Percentiles rank a stretch among this genome's conserved stretches.
phyloP scores from a whole-genome alignment of 148 eudicot species.

The Arbutus unedo region DNA sequence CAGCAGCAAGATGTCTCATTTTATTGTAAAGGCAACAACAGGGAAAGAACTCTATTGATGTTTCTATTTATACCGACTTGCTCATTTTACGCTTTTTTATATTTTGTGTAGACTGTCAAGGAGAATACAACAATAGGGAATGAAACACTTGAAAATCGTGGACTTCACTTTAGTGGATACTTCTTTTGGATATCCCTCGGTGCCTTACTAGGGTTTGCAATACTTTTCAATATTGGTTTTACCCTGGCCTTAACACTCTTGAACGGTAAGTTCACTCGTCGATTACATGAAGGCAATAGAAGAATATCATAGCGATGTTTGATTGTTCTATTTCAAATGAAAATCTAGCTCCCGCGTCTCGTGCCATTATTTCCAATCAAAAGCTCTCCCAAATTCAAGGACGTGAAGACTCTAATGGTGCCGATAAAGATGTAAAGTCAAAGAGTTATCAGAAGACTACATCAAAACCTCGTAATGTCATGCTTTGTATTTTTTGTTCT shows the following conservation, averaged over 20 bases:
- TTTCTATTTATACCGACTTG: too few species aligned
- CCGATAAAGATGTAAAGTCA: neutral
- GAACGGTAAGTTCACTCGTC: constrained; percentile 43
- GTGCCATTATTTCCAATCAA: constrained; percentile 61
- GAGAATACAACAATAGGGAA: constrained; percentile 56
- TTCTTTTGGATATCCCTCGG: constrained; percentile 62
- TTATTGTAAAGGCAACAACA: neutral
- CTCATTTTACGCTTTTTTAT: neutral
- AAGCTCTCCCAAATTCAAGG: constrained; percentile 43
- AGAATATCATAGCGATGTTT: neutral
- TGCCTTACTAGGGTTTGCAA: constrained; percentile 52
- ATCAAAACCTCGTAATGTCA: constrained; percentile 34
- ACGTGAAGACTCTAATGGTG: constrained; percentile 14
- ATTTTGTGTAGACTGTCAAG: constrained; percentile 33
- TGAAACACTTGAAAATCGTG: constrained; percentile 54
- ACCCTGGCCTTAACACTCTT: constrained; percentile 59
- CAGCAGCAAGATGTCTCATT: neutral
- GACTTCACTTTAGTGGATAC: constrained; percentile 46
- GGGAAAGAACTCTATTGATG: neutral
- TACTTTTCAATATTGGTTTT: constrained; percentile 50
- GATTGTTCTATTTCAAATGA: neutral
- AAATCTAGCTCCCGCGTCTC: constrained; percentile 56
- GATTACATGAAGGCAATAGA: neutral
- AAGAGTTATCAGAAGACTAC: neutral
- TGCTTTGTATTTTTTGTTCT: neutral